Conservation (phyloP, 768 basidiomycete genomes). For the Rhodotorula taiwanensis region DNA sequence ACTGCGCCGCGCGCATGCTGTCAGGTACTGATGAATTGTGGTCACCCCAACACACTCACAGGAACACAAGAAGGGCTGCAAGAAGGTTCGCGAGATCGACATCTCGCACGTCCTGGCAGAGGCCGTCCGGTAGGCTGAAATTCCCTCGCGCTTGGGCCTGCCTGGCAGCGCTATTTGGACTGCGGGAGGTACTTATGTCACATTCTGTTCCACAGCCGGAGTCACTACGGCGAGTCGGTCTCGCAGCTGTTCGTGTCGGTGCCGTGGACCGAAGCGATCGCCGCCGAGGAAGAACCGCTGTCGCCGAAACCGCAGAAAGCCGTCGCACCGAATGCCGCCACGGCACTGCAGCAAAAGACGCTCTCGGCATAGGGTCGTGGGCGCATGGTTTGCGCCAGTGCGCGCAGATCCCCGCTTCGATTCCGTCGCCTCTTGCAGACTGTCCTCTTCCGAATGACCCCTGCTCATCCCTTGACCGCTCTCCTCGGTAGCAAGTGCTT, state of each 20-base stretch:
- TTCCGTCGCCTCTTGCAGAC: too few relatives aligned
- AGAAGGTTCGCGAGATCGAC: conserved; percentile 87
- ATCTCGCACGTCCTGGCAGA: conserved; percentile 91
- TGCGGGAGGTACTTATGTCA: conserved; percentile 41
- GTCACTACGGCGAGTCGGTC: conserved; percentile 34
- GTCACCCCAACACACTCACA: background rate
- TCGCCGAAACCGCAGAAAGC: background rate
- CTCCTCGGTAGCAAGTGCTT: too few relatives aligned
- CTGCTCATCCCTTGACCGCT: too few relatives aligned
- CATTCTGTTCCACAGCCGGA: conserved; percentile 52
- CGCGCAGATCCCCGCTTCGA: too few relatives aligned
- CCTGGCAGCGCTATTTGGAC: too few relatives aligned
- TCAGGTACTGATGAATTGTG: background rate
- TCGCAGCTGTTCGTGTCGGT: conserved; percentile 34
- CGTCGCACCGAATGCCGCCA: too few relatives aligned
- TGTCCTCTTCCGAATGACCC: too few relatives aligned
- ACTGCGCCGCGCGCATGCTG: too few relatives aligned
- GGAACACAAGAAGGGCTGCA: conserved; percentile 47
- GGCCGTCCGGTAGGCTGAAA: conserved; percentile 36
- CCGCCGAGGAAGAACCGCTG: background rate
- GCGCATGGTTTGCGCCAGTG: too few relatives aligned
- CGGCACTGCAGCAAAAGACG: too few relatives aligned
- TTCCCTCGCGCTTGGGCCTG: too few relatives aligned
- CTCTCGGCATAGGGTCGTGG: too few relatives aligned
- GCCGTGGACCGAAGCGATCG: conserved; percentile 1